These are phyloP conservation scores for Aphanomyces cochlioides DNA, from an alignment of 352 stramenopile species.

Conservation along the genomic window DNA sequence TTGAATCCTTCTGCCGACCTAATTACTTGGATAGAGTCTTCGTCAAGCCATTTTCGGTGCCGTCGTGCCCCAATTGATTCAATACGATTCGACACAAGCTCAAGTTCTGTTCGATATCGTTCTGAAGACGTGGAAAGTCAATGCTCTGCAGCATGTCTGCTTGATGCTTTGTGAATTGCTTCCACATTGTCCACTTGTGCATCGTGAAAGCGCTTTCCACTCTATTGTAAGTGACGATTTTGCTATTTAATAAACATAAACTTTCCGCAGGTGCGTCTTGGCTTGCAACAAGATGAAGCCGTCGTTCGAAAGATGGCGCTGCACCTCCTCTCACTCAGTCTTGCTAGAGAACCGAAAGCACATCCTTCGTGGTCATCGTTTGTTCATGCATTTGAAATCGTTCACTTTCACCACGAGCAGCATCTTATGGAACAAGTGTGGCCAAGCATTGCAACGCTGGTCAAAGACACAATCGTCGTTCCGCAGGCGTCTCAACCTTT, in stretches of 20 bases:
- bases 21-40: not conserved
- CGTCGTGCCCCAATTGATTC: conserved; percentile 20
- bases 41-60: conserved; percentile 22
- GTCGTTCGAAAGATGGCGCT: conserved; percentile 67
- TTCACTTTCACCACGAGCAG: conserved; percentile 80
- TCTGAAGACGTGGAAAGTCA: not conserved
- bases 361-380: conserved; percentile 56
- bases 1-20: not conserved
- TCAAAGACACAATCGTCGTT: conserved; percentile 44
- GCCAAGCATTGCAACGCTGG: conserved; percentile 57
- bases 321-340: conserved; percentile 60
- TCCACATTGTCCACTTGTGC: not conserved
- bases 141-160: conserved; percentile 1
- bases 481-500: not conserved
- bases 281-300: conserved; percentile 49
- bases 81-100: not conserved
- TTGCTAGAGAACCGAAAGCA: conserved; percentile 38
- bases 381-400: conserved; percentile 67
- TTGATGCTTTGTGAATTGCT: conserved; percentile 21
- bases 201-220: not conserved
- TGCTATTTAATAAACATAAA: too few relatives aligned
- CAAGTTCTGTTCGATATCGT: not conserved
- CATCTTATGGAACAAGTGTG: conserved; percentile 82
- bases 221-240: not conserved
- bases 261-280: conserved; percentile 30